phyloP scores from a whole-genome alignment of 2,329 filamentous ascomycete genomes.

The Cladophialophora yegresii region DNA sequence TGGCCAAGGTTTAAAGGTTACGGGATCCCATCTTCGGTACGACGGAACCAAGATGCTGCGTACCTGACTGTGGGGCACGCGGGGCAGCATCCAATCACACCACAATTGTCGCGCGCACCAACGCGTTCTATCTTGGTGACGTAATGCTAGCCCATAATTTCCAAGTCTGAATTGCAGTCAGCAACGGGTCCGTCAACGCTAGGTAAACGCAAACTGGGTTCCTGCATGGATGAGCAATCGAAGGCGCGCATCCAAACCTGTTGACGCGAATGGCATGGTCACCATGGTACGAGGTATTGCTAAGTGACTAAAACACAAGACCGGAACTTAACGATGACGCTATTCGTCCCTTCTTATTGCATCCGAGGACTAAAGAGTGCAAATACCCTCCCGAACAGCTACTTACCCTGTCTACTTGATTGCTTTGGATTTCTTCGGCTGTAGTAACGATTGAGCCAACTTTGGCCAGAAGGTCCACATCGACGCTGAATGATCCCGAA shows the following conservation, averaged over 20 bases:
- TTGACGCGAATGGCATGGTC: background rate
- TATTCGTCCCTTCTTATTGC: background rate
- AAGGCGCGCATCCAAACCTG: background rate
- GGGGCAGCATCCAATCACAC: background rate
- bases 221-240: slow-evolving; percentile 8
- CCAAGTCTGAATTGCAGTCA: background rate
- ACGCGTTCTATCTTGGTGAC: background rate
- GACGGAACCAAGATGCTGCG: background rate
- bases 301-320: background rate
- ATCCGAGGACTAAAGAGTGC: background rate
- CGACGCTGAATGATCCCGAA: background rate
- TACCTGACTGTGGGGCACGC: background rate
- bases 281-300: no score
- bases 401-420: background rate
- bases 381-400: background rate
- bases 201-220: slow-evolving; percentile 1
- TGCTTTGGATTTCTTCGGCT: background rate
- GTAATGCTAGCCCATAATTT: background rate
- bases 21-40: background rate
- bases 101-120: background rate
- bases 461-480: background rate
- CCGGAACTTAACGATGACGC: background rate
- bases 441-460: background rate
- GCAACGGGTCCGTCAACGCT: background rate
- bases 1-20: background rate